These are phyloP conservation scores for Echinochloa phyllopogon DNA, from an alignment of 176 grass and related monocot genomes.

Conservation along the genomic window DNA sequence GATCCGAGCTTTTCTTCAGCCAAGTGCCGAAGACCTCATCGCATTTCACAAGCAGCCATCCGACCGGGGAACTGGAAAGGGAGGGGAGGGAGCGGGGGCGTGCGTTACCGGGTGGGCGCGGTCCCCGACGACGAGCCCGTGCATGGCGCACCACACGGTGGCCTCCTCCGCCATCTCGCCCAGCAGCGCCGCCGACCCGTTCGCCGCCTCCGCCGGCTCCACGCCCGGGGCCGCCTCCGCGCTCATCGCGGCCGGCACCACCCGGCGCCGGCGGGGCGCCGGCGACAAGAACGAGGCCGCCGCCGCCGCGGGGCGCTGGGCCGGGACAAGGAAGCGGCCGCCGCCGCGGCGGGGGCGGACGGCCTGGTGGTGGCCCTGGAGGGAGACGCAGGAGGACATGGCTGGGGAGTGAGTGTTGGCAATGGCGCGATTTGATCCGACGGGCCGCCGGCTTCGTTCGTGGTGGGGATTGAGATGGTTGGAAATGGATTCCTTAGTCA, in stretches of 20 bases:
- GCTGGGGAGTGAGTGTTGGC: background rate
- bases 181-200: background rate
- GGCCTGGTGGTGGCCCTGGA: slow-evolving; percentile 3
- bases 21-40: background rate
- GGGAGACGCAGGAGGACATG: slow-evolving; percentile 40
- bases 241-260: slow-evolving; percentile 9
- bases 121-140: slow-evolving; percentile 80
- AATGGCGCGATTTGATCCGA: background rate
- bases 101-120: slow-evolving; percentile 50
- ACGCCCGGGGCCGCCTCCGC: slow-evolving; percentile 19
- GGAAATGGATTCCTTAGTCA: too few species aligned
- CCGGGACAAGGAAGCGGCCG: background rate
- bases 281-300: background rate
- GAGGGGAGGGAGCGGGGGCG: background rate
- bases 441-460: background rate
- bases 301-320: background rate
- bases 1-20: background rate
- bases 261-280: background rate
- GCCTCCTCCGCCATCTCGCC: slow-evolving; percentile 58
- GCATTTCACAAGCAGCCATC: background rate
- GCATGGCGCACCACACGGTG: slow-evolving; percentile 58
- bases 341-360: background rate
- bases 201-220: background rate
- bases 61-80: background rate
- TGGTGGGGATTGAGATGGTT: too few species aligned